Base-by-base conservation (phyloP, 345 rosid genomes). In the Populus tremula region DNA sequence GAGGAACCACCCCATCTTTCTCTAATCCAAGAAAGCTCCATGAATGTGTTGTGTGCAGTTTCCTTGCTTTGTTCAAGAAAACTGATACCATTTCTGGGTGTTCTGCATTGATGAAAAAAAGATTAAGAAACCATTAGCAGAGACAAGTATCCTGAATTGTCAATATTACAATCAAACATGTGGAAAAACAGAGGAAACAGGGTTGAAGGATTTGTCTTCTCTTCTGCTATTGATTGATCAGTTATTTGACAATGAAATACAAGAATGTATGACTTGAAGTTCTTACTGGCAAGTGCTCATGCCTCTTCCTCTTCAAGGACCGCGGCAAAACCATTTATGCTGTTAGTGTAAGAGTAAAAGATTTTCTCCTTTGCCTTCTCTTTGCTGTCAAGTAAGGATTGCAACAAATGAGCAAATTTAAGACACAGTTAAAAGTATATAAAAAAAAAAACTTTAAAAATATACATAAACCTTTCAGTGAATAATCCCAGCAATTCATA, bases 11-110 rank as follows among this genome's bases (percentile, higher is more conserved):
- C 21, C 87, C 86, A 69, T 79, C 69, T 47, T 66, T 87, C 80
- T 82, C 89, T 45, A 90, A 79, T 49, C 88, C 84, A 76, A 90
- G 82, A 74, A 92, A 91, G 43, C 79, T 73, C 97, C 94, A 89
- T 38, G 97, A 89, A 20, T 73, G 82, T 69, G 94, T 90, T 1
- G 94, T 90, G 41, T 88, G 94, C 23, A 86, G 41, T 27, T 85
- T 76, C 69, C 79, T 84, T 75, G 82, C 87, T 72, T 80, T 84
- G 85, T 87, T 85, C 77, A 65, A 45, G 77, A 89, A 84, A 41
- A 92, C 85, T n/a, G 93, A 88, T 35, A 86, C 61, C 7, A 90
- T 93, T 35, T 82, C 69, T 35, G 91, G 92, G 62, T 88, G 89
- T 67, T 85, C 93, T 90, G 84, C 82, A 79, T 78, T 78, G 25